A percentile compares a stretch with the other conserved stretches of the same genome.
phyloP scores from a whole-genome alignment of 768 basidiomycete species.

The Tulasnella calospora region DNA sequence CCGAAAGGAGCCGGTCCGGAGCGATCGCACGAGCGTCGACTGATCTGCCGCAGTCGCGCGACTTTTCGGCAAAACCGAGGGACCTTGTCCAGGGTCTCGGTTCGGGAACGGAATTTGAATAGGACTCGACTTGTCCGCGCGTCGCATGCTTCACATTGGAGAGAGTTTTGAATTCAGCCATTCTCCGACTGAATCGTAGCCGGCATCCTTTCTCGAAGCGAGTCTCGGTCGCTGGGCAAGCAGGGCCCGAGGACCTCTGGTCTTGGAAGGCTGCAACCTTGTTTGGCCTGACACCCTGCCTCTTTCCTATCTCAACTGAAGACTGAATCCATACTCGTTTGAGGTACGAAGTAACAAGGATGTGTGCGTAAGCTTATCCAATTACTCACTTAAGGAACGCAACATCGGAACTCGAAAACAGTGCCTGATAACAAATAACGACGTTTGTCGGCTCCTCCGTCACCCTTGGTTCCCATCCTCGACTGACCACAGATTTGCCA shows the following conservation, averaged over 20 bases:
- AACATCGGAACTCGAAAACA: neutral
- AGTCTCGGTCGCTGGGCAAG: neutral
- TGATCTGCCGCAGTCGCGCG: neutral
- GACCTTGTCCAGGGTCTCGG: neutral
- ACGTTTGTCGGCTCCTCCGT: neutral
- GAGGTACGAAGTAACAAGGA: neutral
- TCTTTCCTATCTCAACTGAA: neutral
- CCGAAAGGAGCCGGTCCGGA: neutral
- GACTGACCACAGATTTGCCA: neutral
- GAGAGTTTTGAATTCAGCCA: neutral
- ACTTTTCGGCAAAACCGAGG: neutral
- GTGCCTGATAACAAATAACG: neutral
- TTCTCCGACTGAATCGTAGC: neutral
- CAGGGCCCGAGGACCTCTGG: neutral
- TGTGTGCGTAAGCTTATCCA: neutral
- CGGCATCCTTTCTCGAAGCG: neutral
- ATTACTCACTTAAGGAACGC: neutral
- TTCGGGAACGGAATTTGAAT: neutral
- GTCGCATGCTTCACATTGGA: neutral
- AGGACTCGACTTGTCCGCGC: neutral
- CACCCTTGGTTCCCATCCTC: neutral
- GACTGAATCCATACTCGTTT: neutral
- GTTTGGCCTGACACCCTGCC: neutral
- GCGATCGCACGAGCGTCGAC: neutral
- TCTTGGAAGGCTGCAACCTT: neutral